phyloP scores from a whole-genome alignment of 805 yeast genomes.

The Kodamaea leandrae region DNA sequence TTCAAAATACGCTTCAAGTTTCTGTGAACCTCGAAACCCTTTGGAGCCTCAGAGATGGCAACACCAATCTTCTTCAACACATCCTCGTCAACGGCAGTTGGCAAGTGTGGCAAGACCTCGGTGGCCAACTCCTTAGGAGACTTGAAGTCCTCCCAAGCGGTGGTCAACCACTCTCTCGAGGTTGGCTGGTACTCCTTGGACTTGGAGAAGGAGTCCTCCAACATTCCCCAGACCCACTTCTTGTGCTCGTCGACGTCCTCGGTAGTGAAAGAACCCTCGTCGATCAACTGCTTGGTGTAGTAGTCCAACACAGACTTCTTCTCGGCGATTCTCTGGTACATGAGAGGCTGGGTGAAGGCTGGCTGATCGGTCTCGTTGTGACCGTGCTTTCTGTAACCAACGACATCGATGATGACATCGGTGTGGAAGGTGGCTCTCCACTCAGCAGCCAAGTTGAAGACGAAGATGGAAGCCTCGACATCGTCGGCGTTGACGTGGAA shows the following conservation, averaged over 20 bases:
- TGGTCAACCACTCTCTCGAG: constrained; percentile 95
- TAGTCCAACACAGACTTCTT: constrained; percentile 86
- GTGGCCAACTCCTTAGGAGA: constrained; percentile 95
- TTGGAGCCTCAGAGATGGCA: constrained; percentile 80
- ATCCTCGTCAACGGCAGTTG: constrained; percentile 80
- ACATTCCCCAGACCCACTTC: constrained; percentile 94
- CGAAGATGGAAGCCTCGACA: constrained; percentile 86
- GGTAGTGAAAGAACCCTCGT: constrained; percentile 85
- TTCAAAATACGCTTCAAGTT: constrained; percentile 92
- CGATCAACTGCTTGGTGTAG: constrained; percentile 74
- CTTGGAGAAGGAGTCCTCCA: constrained; percentile 86
- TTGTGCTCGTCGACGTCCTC: constrained; percentile 94
- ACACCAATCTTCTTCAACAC: constrained; percentile 76
- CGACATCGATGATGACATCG: constrained; percentile 94
- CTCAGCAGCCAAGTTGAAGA: constrained; percentile 96
- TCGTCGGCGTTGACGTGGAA: constrained; percentile 99
- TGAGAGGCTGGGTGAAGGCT: constrained; percentile 95
- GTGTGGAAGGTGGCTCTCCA: constrained; percentile 97
- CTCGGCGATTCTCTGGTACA: constrained; percentile 88
- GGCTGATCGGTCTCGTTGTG: constrained; percentile 99
- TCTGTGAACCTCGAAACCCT: constrained; percentile 84
- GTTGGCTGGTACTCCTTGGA: constrained; percentile 89
- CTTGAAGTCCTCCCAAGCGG: constrained; percentile 99
- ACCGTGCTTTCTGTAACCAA: constrained; percentile 98
- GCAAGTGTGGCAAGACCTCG: constrained; percentile 92